Conservation (phyloP, 441 rosid genomes). For the Adansonia rubrostipa region DNA sequence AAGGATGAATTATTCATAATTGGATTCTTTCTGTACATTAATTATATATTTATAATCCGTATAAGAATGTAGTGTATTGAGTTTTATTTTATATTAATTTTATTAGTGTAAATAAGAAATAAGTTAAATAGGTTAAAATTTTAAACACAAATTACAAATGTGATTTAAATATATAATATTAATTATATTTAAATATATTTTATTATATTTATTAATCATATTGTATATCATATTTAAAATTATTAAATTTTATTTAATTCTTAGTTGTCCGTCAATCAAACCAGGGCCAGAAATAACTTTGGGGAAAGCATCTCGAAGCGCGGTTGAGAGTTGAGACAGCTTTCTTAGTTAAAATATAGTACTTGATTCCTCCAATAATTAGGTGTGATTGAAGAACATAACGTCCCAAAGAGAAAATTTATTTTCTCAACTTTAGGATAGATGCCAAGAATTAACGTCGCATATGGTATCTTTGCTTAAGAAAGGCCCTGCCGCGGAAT, state of each 20-base stretch:
- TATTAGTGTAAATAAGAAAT: too few relatives aligned
- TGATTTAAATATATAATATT: too few relatives aligned
- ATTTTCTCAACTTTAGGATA: not conserved
- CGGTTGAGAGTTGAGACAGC: not conserved
- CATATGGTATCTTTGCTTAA: not conserved
- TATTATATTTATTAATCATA: too few relatives aligned
- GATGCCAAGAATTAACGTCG: not conserved
- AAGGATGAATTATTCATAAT: not conserved
- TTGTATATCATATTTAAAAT: too few relatives aligned
- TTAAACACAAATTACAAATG: too few relatives aligned
- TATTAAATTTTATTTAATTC: too few relatives aligned
- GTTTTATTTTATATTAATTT: too few relatives aligned
- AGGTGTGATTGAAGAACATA: not conserved
- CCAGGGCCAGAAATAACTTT: not conserved
- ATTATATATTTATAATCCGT: not conserved
- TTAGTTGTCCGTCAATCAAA: not conserved
- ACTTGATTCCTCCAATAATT: not conserved
- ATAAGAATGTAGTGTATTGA: too few relatives aligned
- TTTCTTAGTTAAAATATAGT: not conserved
- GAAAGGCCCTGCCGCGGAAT: not conserved
- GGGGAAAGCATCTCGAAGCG: not conserved
- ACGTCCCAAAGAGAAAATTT: not conserved
- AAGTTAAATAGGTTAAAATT: too few relatives aligned
- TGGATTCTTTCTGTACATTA: not conserved
- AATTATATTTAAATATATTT: too few relatives aligned